Evolutionary conservation across 768 basidiomycete species (phyloP), one percentile per base, ranked within the genome.

Genomic region (Dictyophora rubrovolvata): DNA sequence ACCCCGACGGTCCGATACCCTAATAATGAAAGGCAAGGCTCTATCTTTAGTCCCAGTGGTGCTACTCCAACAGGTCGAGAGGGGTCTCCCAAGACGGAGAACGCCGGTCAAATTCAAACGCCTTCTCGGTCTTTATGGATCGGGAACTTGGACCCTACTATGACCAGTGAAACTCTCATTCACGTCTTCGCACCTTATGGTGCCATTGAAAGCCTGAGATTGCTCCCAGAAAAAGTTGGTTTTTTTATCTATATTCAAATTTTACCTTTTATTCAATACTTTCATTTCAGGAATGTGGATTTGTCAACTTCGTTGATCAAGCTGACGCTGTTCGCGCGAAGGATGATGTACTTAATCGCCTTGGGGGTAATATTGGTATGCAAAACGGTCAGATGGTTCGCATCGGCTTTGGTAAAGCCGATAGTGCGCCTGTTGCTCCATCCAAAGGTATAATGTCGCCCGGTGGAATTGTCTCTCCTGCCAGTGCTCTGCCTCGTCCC

Each of bases 101-200:
- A 73, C 35, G 76, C 81, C 36, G 81, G 83, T 12, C 89, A 93
- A 67, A 81, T 86, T 56, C 94, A 97, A 73, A 87, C 91, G 46
- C 95, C 96, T 36, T 95, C 95, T 11, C 86, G 96, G 54, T 94
- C 92, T 35, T 76, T 99, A 28, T 99, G 96, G 95, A 96, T 99
- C 68, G 96, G 96, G 53, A 98, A 98, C 72, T 77, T 99, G 53
- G 96, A 97, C 71, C 90, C 89, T 64, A 88, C 87, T 56, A 90
- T 95, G 57, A 93, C 93, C 1, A 90, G 91, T 66, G 91, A 94
- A 68, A 91, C 96, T 68, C 84, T 99, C 56, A 90, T 96, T 58
- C 86, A 89, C 63, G 91, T 96, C 23, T 99, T 99, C 72, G 89
- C 92, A 23, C 88, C 89, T 0, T 99, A 99, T 69, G 96, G 96